These are phyloP conservation scores for Hysterangium stoloniferum DNA, from an alignment of 768 basidiomycete genomes.

Conservation along the genomic window DNA sequence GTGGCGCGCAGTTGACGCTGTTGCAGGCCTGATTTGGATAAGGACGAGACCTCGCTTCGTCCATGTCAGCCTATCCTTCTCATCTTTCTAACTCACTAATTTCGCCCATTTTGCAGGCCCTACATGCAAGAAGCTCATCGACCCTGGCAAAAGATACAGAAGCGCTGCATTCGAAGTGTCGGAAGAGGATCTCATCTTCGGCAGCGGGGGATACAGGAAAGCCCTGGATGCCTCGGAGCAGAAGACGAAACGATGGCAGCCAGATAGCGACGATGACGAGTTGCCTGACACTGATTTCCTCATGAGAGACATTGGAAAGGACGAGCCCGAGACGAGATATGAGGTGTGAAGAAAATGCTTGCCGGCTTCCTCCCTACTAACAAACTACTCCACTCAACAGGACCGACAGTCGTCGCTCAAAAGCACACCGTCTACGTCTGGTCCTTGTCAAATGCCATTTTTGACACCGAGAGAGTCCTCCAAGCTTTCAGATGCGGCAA, in stretches of 20 bases:
- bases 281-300: slow-evolving; percentile 4
- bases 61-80: slow-evolving; percentile 1
- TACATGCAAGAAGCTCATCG: slow-evolving; percentile 59
- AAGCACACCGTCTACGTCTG: not conserved
- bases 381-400: no score
- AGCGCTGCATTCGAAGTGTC: slow-evolving; percentile 63
- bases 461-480: not conserved
- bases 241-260: not conserved
- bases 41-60: slow-evolving; percentile 5
- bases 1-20: not conserved
- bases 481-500: not conserved
- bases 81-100: not conserved
- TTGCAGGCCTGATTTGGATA: slow-evolving; percentile 2
- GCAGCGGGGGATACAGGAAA: slow-evolving; percentile 5
- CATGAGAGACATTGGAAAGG: not conserved
- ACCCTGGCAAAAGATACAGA: slow-evolving; percentile 45
- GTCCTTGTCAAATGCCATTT: not conserved
- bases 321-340: not conserved
- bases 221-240: not conserved
- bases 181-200: slow-evolving; percentile 42
- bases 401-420: no score
- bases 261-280: slow-evolving; percentile 5
- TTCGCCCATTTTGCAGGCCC: slow-evolving; percentile 30
- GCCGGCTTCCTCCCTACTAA: no score
- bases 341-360: not conserved